Percentiles rank a stretch among this genome's conserved stretches.
These are phyloP conservation scores for Cyberlindnera sargentensis DNA, from an alignment of 805 yeast genomes.

Conservation along the genomic window DNA sequence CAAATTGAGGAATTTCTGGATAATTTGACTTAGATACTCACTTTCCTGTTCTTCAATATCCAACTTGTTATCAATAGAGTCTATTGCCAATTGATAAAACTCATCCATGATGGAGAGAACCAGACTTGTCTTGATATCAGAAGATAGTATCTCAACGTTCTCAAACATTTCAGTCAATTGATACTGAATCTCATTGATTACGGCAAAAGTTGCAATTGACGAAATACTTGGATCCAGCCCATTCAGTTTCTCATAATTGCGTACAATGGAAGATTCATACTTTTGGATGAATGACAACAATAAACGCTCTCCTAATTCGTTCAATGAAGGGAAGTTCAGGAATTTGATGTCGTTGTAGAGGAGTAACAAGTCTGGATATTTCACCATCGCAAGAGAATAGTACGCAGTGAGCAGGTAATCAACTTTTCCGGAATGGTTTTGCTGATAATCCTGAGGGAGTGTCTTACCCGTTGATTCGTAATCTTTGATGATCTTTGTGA, in stretches of 20 bases:
- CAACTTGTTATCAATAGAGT: slow-evolving; percentile 9
- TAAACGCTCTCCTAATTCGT: slow-evolving; percentile 34
- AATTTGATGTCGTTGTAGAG: slow-evolving; percentile 17
- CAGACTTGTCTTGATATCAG: slow-evolving; percentile 3
- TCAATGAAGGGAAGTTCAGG: slow-evolving; percentile 22
- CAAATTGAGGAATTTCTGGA: slow-evolving; percentile 11
- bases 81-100: slow-evolving; percentile 15
- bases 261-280: slow-evolving; percentile 8
- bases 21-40: slow-evolving; percentile 16
- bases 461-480: slow-evolving; percentile 8
- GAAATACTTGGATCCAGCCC: slow-evolving; percentile 16
- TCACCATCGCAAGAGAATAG: slow-evolving; percentile 14
- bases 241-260: slow-evolving; percentile 5
- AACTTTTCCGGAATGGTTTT: slow-evolving; percentile 11
- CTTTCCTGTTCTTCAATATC: slow-evolving; percentile 21
- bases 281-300: slow-evolving; percentile 7
- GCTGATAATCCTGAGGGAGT: slow-evolving; percentile 8
- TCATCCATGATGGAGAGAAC: slow-evolving; percentile 13
- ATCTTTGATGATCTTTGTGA: slow-evolving; percentile 15
- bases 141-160: slow-evolving; percentile 5
- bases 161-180: slow-evolving; percentile 4
- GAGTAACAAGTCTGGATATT: slow-evolving; percentile 9
- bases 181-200: slow-evolving; percentile 11
- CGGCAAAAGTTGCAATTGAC: slow-evolving; percentile 7
- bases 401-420: slow-evolving; percentile 12